Base-by-base conservation (phyloP, 2,329 filamentous ascomycete species). In the Acrodontium crateriforme region DNA sequence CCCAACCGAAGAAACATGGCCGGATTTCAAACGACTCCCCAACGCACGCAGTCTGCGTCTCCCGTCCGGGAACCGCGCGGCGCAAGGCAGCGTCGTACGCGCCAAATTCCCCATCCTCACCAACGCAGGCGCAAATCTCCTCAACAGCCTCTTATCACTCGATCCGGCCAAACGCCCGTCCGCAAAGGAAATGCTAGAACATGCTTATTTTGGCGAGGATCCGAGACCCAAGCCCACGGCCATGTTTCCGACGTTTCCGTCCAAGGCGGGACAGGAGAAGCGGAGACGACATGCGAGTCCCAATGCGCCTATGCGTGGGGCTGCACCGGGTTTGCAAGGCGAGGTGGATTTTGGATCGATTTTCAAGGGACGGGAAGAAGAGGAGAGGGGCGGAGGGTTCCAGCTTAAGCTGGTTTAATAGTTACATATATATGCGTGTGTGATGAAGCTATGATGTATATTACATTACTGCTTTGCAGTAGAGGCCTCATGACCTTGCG, bases 221-320 rank as follows among this genome's bases (percentile, higher is more conserved):
- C 89, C 89, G 1, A 79, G 79, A 35, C 82, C 85, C 2, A 95
- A 95, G 58, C 74, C 78, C 6, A 78, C 82, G 50, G 78, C 78
- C 44, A 78, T 98, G 75, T 95, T 98, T 50, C 89, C 89, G 2
- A 95, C 89, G 0, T 98, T 95, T 52, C 89, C 89, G 0, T 89
- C 80, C 44, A 94, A 92, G 55, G 89, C 89, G 0, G 83, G 84
- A 2, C 79, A 89, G 62, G 89, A 98, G 62, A 78, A 75, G 47
- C 64, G 84, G 42, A 63, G 81, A 38, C 64, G 71, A 19, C 64
- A 70, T 34, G 72, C 74, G 35, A 85, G 76, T 38, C 89, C 89
- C 1, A 76, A 84, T 52, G 89, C 89, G 5, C 89, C 89, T 0
- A 71, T 69, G 20, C 65, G 87, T 17, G 85, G 84, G 0, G 73